Evolutionary conservation across 345 rosid genomes (phyloP).

Genomic region (Salix dunnii): DNA sequence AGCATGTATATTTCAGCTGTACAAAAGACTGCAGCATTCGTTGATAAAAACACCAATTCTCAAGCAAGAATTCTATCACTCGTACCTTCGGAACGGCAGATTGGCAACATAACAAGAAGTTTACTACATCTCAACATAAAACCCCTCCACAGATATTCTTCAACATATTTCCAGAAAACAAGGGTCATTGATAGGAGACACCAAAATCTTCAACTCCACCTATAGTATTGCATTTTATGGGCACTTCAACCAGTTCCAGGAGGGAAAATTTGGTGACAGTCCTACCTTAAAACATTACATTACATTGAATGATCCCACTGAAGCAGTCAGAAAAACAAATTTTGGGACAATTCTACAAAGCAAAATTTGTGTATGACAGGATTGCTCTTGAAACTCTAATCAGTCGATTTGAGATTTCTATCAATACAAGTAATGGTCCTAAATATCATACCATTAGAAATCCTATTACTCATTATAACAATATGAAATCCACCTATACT

Average conservation of each 20-base stretch:
- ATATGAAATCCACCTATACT: background rate
- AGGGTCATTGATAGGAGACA: background rate
- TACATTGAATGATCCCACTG: background rate
- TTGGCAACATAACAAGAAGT: background rate
- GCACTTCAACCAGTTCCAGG: background rate
- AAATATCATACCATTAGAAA: background rate
- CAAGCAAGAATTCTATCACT: background rate
- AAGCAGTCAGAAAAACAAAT: background rate
- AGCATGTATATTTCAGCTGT: background rate
- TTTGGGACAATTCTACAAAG: background rate
- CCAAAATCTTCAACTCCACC: background rate
- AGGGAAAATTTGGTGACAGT: background rate
- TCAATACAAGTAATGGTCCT: background rate
- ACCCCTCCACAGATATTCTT: background rate
- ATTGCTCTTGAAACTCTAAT: background rate
- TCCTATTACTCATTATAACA: background rate
- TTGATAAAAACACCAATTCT: background rate
- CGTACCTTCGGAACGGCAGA: background rate
- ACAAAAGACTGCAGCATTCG: background rate
- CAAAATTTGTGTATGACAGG: background rate
- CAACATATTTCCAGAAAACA: background rate
- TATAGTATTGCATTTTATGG: background rate
- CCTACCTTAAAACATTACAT: background rate
- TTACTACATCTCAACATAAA: background rate
- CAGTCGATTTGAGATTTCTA: background rate